phyloP scores from a whole-genome alignment of 2,329 filamentous ascomycete genomes.

The Epichloe bromicola region DNA sequence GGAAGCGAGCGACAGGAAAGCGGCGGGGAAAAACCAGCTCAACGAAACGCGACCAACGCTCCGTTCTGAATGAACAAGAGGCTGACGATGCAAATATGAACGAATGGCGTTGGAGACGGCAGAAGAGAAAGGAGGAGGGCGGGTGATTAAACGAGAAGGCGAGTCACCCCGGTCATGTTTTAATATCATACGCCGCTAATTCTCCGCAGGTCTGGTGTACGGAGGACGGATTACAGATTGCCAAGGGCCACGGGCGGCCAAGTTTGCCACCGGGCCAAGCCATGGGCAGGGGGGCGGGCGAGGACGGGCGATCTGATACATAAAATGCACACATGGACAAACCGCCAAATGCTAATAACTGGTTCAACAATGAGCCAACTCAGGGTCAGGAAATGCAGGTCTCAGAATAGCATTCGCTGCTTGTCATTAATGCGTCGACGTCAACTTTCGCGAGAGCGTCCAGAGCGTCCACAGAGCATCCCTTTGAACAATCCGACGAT shows the following conservation, averaged over 20 bases:
- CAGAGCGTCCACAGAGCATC: too few species aligned
- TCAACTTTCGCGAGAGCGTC: too few species aligned
- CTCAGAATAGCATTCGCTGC: not conserved
- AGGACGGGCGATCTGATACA: not conserved
- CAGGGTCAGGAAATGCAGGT: not conserved
- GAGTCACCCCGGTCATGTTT: too few species aligned
- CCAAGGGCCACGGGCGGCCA: conserved; percentile 1
- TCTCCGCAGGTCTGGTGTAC: not conserved
- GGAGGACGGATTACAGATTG: too few species aligned
- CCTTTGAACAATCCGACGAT: too few species aligned
- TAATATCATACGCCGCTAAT: too few species aligned
- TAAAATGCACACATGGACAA: not conserved
- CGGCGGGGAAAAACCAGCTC: not conserved
- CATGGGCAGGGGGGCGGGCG: not conserved
- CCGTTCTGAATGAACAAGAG: not conserved
- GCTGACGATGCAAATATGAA: not conserved
- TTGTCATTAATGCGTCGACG: too few species aligned
- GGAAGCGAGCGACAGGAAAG: not conserved
- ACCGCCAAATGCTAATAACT: not conserved
- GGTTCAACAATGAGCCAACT: too few species aligned
- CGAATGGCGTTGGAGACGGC: not conserved
- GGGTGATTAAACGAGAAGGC: not conserved
- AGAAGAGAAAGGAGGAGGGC: not conserved
- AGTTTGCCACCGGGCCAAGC: too few species aligned
- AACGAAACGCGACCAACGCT: not conserved